phyloP scores from a whole-genome alignment of 2,329 filamentous ascomycete genomes.

The Beauveria sp. region DNA sequence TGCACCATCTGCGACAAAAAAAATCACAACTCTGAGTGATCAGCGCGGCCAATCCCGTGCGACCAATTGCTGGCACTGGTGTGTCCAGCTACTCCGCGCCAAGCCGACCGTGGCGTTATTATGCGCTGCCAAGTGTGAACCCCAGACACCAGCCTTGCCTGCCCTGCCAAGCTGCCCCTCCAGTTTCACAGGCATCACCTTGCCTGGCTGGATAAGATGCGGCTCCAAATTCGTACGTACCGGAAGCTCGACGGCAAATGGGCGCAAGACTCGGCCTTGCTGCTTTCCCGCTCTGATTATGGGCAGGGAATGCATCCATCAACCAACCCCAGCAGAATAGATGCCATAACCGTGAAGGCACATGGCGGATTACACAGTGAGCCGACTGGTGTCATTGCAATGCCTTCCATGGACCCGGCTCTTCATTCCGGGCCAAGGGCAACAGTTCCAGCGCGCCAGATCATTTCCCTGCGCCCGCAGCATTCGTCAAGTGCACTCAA shows the following conservation, averaged over 20 bases:
- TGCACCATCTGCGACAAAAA: no score
- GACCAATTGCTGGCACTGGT: no score
- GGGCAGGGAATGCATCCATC: not conserved
- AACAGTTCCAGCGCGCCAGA: not conserved
- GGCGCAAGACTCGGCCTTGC: not conserved
- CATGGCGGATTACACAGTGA: not conserved
- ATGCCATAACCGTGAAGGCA: not conserved
- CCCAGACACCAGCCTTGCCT: no score
- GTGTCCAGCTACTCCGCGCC: no score
- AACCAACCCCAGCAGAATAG: not conserved
- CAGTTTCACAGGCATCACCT: no score
- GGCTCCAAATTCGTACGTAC: not conserved
- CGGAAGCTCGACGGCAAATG: not conserved
- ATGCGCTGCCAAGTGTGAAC: no score
- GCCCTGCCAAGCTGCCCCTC: no score
- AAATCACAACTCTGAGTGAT: no score
- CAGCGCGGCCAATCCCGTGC: no score
- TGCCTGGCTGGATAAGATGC: no score
- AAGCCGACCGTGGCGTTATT: no score
- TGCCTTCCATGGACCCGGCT: not conserved
- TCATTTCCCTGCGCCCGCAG: not conserved
- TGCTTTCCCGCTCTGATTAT: not conserved
- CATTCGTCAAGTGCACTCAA: no score
- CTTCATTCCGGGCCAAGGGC: not conserved
- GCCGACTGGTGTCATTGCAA: not conserved